phyloP scores from a whole-genome alignment of 495 filamentous ascomycete species.

The Amorphotheca resinae region DNA sequence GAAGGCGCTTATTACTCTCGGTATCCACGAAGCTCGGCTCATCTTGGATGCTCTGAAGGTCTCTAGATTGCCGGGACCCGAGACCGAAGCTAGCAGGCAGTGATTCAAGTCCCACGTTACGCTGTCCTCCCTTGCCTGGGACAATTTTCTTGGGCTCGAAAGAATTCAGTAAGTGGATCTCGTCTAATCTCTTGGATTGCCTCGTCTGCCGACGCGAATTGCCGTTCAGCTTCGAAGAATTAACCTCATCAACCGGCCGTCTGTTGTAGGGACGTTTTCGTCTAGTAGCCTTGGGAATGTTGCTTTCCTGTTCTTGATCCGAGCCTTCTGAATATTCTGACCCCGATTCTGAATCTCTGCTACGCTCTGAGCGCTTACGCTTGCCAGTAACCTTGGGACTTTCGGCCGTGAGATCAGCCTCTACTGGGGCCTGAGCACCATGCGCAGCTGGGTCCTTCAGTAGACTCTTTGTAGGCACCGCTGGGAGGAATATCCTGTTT shows the following conservation, averaged over 20 bases:
- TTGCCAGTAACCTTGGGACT: background rate
- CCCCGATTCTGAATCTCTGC: background rate
- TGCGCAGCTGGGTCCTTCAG: background rate
- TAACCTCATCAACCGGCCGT: background rate
- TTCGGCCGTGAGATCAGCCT: background rate
- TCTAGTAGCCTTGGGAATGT: background rate
- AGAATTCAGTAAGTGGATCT: conserved; percentile 10
- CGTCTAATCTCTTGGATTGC: background rate
- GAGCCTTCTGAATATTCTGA: background rate
- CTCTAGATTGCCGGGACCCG: too few relatives aligned
- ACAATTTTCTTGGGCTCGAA: conserved; percentile 10
- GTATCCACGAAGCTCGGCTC: background rate
- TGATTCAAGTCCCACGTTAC: conserved; percentile 10
- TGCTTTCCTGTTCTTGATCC: background rate
- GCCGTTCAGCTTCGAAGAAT: background rate
- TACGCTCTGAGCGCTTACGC: background rate
- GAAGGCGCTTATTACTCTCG: background rate
- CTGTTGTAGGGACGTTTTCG: background rate
- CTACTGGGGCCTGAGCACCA: background rate
- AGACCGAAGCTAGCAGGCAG: conserved; percentile 12
- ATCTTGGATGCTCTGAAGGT: conserved; percentile 12
- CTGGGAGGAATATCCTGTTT: conserved; percentile 4
- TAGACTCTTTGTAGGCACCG: conserved; percentile 3
- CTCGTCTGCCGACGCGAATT: background rate
- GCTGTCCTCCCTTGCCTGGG: background rate